Evolutionary conservation across 1,284 basidiomycete species (phyloP), one percentile per base, ranked within the genome.

Genomic region (Sphaerobolus stellatus): DNA sequence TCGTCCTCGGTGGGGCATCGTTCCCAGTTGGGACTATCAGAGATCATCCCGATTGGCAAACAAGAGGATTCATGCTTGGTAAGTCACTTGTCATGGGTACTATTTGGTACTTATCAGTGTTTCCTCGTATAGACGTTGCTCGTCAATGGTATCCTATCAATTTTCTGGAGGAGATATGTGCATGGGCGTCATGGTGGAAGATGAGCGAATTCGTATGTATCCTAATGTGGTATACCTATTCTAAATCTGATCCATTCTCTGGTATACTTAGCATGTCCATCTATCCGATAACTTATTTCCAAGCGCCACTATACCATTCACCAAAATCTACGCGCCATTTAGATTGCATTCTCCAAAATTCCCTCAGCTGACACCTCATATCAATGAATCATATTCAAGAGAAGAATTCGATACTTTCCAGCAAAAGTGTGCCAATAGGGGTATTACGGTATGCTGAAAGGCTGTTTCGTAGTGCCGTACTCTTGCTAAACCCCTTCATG

Each of bases 101-200:
- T n/a, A 4, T 20, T 14, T 16, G 7, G 18, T 29, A 3, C 16
- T 31, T 18, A 31, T 27, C 24, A 44, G 16, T 14, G 24, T 44
- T 28, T 8, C 13, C 8, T 14, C 28, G 9, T 24, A 43, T 27
- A 16, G 72, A 73, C 52, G 68, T 65, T 9, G 71, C 68, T 1
- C 62, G 71, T 28, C 71, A 73, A 54, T 73, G 66, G 64, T 74
- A 69, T 50, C 69, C 67, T 6, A 62, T 66, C 18, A 50, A 55
- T 59, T 70, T 67, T 33, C 58, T 71, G 48, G 64, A 54, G 46
- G 70, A 73, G 29, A 57, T 75, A 28, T 75, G 72, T 62, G 61
- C 66, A 5, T 72, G 73, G 45, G 65, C 69, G 3, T 73, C 72
- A 0, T 73, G 70, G 60, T 74, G 71, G 64, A 73, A 73, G 59